Evolutionary conservation across 108 stramenopile genomes (phyloP).

Genomic region (Cyclostephanos invisitatus): DNA sequence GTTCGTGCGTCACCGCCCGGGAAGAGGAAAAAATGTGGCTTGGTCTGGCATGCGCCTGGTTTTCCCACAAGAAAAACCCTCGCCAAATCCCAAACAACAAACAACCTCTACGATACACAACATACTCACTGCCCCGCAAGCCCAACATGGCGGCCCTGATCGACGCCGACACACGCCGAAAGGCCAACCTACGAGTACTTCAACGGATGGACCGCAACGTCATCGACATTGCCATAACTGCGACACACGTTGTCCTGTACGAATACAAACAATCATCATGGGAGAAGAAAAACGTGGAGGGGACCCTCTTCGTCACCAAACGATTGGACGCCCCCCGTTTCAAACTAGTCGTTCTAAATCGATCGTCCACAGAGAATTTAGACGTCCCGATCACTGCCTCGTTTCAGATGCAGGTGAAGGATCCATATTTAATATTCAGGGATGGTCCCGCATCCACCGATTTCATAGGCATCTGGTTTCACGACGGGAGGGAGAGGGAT

Average conservation of each 20-base stretch:
- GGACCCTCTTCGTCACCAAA: slow-evolving; percentile 66
- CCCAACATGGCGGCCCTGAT: slow-evolving; percentile 32
- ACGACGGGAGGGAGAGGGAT: slow-evolving; percentile 61
- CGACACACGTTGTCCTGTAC: slow-evolving; percentile 83
- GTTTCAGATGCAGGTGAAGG: slow-evolving; percentile 75
- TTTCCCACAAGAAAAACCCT: too few relatives aligned
- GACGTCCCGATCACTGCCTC: slow-evolving; percentile 51
- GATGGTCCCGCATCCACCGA: slow-evolving; percentile 24
- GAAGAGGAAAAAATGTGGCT: too few relatives aligned
- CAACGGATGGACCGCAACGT: slow-evolving; percentile 65
- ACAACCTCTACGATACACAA: too few relatives aligned
- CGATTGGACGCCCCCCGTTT: slow-evolving; percentile 37
- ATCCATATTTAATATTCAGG: slow-evolving; percentile 78
- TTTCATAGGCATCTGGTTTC: slow-evolving; percentile 77
- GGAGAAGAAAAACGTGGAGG: slow-evolving; percentile 74
- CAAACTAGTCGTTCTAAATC: slow-evolving; percentile 66
- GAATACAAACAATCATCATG: slow-evolving; percentile 60
- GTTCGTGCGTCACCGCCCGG: neutral
- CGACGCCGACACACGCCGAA: slow-evolving; percentile 60
- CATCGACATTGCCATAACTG: slow-evolving; percentile 61
- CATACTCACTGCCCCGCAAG: neutral
- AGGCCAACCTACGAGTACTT: slow-evolving; percentile 78
- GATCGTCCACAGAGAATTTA: slow-evolving; percentile 71
- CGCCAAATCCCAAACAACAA: too few relatives aligned
- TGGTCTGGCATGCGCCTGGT: too few relatives aligned